phyloP scores from a whole-genome alignment of 2,329 filamentous ascomycete genomes.

The Aspergillus alliaceus region DNA sequence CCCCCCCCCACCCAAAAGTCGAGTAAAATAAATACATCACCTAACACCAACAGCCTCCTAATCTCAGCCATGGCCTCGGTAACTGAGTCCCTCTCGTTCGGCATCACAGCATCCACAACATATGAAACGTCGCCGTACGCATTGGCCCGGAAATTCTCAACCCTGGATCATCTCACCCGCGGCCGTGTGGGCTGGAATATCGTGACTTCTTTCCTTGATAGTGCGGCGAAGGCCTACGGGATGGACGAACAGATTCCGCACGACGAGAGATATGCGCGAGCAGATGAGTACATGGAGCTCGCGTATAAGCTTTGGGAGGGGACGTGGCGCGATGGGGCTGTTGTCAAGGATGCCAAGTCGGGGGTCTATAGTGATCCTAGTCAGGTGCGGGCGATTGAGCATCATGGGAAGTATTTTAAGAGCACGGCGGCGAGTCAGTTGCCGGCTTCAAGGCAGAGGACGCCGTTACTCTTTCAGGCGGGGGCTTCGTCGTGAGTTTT shows the following conservation, averaged over 20 bases:
- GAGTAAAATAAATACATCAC: neutral
- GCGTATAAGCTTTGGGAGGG: constrained; percentile 52
- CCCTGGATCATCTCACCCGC: constrained; percentile 50
- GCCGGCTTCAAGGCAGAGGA: constrained; percentile 34
- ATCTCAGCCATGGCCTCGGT: constrained; percentile 48
- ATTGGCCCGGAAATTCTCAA: constrained; percentile 53
- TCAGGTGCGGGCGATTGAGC: constrained; percentile 29
- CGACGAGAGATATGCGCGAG: constrained; percentile 46
- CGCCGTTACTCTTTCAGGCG: constrained; percentile 47
- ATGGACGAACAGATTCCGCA: constrained; percentile 43
- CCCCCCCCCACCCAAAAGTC: too few species aligned
- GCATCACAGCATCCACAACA: constrained; percentile 53
- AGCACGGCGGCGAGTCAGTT: constrained; percentile 40
- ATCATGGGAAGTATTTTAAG: constrained; percentile 35
- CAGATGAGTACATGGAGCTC: constrained; percentile 46
- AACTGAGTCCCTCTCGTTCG: constrained; percentile 47
- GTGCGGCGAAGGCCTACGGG: constrained; percentile 44
- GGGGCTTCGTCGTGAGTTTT: constrained; percentile 34
- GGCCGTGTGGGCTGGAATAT: constrained; percentile 54
- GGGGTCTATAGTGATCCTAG: constrained; percentile 13
- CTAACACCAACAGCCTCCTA: constrained; percentile 12
- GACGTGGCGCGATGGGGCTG: constrained; percentile 45
- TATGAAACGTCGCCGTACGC: constrained; percentile 53
- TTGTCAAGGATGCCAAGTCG: constrained; percentile 15
- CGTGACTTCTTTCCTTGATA: constrained; percentile 47